Percentiles rank a stretch among this genome's conserved stretches.
Evolutionary conservation across 1,139 yeast genomes (phyloP).

Genomic region (Nakaseomyces bracarensis): DNA sequence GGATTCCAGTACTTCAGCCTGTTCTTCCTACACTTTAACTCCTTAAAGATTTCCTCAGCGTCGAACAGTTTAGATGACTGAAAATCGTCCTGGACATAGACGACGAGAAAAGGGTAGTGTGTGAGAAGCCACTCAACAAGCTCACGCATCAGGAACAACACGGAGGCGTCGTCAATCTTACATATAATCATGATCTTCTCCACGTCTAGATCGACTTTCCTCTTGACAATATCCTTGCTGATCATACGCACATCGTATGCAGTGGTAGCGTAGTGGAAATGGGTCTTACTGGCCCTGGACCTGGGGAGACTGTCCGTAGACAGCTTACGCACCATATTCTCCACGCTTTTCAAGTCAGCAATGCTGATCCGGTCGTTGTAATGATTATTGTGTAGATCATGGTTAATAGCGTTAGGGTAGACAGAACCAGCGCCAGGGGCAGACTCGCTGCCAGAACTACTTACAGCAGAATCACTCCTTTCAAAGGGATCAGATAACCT

Average conservation of each 20-base stretch:
- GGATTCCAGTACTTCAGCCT: constrained; percentile 63
- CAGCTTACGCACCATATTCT: constrained; percentile 18
- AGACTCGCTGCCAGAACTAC: not conserved
- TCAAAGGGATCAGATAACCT: not conserved
- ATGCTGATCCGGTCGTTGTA: constrained; percentile 9
- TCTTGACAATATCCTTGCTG: constrained; percentile 64
- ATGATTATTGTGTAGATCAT: constrained; percentile 7
- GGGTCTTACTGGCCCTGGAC: constrained; percentile 38
- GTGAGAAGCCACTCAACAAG: constrained; percentile 66
- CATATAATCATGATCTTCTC: constrained; percentile 69
- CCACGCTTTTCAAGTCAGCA: constrained; percentile 14
- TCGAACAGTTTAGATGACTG: constrained; percentile 56
- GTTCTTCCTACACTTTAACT: constrained; percentile 26
- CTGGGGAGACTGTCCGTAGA: constrained; percentile 16
- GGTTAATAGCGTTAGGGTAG: constrained; percentile 7
- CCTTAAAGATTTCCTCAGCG: constrained; percentile 33
- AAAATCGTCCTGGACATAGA: constrained; percentile 67
- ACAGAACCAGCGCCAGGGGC: constrained; percentile 3
- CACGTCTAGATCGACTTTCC: constrained; percentile 65
- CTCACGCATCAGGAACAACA: constrained; percentile 66
- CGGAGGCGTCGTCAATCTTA: constrained; percentile 76
- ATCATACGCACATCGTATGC: constrained; percentile 79
- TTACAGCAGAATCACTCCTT: not conserved
- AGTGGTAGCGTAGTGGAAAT: constrained; percentile 70
- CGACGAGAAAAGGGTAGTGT: constrained; percentile 42